These are phyloP conservation scores for Zanthoxylum bungeanum DNA, from an alignment of 345 rosid genomes.

Conservation along the genomic window DNA sequence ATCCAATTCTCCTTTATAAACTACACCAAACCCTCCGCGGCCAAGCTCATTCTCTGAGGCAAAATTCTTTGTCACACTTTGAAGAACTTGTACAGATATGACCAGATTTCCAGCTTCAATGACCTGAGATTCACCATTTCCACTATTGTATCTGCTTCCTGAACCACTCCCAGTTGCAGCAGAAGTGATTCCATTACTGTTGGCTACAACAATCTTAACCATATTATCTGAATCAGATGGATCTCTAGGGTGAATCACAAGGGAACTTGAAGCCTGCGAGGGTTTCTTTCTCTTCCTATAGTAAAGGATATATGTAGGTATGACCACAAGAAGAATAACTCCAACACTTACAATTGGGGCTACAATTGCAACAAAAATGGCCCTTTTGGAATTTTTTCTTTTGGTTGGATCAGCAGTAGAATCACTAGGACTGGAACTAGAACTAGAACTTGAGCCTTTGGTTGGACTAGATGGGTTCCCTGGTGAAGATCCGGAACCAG, in stretches of 20 bases:
- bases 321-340: slow-evolving; percentile 32
- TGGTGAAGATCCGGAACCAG: slow-evolving; percentile 21
- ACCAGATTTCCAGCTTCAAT: slow-evolving; percentile 68
- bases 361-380: slow-evolving; percentile 37
- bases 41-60: slow-evolving; percentile 69
- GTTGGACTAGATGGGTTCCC: slow-evolving; percentile 8
- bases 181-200: slow-evolving; percentile 45
- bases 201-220: slow-evolving; percentile 61
- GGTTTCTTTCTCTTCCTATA: slow-evolving; percentile 36
- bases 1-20: slow-evolving; percentile 65
- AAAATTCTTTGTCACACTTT: slow-evolving; percentile 63
- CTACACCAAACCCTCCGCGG: slow-evolving; percentile 80
- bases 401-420: slow-evolving; percentile 26
- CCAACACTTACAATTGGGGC: slow-evolving; percentile 50
- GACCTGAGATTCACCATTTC: slow-evolving; percentile 52
- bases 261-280: slow-evolving; percentile 37
- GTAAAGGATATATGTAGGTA: slow-evolving; percentile 48
- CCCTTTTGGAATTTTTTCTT: slow-evolving; percentile 23
- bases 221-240: slow-evolving; percentile 50
- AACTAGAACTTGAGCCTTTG: slow-evolving; percentile 19
- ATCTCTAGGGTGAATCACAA: slow-evolving; percentile 69
- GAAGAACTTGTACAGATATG: slow-evolving; percentile 75
- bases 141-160: slow-evolving; percentile 45
- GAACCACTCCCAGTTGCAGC: slow-evolving; percentile 43
- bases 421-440: slow-evolving; percentile 17